Base-by-base conservation (phyloP, 257 asterid species). In the Anisodus tanguticus region DNA sequence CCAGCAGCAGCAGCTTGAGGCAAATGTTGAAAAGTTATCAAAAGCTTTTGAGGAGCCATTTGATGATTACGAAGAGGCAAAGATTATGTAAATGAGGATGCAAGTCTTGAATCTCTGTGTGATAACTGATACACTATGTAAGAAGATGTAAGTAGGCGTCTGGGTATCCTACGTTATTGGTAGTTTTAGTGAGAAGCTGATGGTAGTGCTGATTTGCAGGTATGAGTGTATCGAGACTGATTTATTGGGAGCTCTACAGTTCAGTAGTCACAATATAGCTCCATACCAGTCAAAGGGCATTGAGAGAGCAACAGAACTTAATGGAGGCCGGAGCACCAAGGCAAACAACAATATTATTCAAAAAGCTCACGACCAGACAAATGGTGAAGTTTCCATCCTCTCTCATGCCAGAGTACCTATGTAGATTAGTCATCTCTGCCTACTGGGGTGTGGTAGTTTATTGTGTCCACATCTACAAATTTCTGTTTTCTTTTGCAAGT, bases 1-100 rank as follows among this genome's bases (percentile, higher is more conserved):
- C 91, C 98, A 93, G 91, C 99, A 96, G 87, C 98, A 96, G 91
- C 99, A 94, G 90, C 97, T 96, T 10, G 98, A 96, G 97, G 90
- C 92, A 53, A 94, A 92, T 85, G 91, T 96, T 31, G 99, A 96
- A 92, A 94, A 92, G 87, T 90, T 96, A 59, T 94, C 99, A 78
- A 93, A 92, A 85, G 87, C 84, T 88, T 90, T 96, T 15, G 97
- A 93, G 93, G 97, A 92, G 90, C 98, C 92, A 83, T 92, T 94
- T 86, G 92, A 96, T 87, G 89, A 84, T 83, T 92, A 89, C 69
- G 70, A 80, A n/a, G 95, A 90, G 85, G 89, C 80, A 39, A 86
- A 84, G 84, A 78, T 96, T 84, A 85, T 85, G 97, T 84, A 87
- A 80, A 86, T 89, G 85, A 90, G 97, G 95, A 92, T 91, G 97